Conservation (phyloP, 345 rosid genomes). For the Theobroma cacao region DNA sequence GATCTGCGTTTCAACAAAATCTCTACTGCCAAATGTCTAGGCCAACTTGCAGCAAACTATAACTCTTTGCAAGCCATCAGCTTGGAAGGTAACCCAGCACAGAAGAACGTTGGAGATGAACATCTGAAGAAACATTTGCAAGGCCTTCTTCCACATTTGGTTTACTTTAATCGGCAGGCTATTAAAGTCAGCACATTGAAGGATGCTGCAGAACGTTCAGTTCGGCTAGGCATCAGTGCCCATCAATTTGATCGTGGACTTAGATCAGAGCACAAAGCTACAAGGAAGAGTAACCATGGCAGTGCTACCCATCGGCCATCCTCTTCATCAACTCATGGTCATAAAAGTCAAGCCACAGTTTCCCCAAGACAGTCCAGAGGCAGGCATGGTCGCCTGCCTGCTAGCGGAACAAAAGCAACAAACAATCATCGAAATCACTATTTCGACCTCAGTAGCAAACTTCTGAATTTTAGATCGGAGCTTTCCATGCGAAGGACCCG, state of each 20-base stretch:
- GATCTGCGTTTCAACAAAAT: slow-evolving; percentile 93
- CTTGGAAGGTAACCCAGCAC: slow-evolving; percentile 97
- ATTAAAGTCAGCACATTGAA: slow-evolving; percentile 48
- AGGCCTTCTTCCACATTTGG: slow-evolving; percentile 79
- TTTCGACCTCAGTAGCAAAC: slow-evolving; percentile 43
- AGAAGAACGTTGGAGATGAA: slow-evolving; percentile 95
- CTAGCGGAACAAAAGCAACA: slow-evolving; percentile 51
- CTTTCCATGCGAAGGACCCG: slow-evolving; percentile 59
- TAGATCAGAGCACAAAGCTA: slow-evolving; percentile 58
- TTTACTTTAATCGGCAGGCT: slow-evolving; percentile 78
- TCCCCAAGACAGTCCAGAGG: slow-evolving; percentile 50
- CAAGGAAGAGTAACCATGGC: slow-evolving; percentile 62
- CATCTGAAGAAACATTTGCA: slow-evolving; percentile 75
- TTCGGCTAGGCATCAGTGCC: slow-evolving; percentile 55
- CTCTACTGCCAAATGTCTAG: slow-evolving; percentile 78
- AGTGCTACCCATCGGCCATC: slow-evolving; percentile 32
- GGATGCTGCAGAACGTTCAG: slow-evolving; percentile 65
- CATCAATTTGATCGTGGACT: slow-evolving; percentile 62
- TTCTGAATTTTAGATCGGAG: slow-evolving; percentile 45
- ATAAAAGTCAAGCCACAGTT: slow-evolving; percentile 35
- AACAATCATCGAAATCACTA: slow-evolving; percentile 33
- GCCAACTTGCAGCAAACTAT: slow-evolving; percentile 97
- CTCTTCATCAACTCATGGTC: slow-evolving; percentile 44
- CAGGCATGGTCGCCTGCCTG: slow-evolving; percentile 53
- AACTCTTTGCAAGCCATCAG: slow-evolving; percentile 89